These are phyloP conservation scores for Debaryomyces robertsiae DNA, from an alignment of 1,139 yeast genomes.

Conservation along the genomic window DNA sequence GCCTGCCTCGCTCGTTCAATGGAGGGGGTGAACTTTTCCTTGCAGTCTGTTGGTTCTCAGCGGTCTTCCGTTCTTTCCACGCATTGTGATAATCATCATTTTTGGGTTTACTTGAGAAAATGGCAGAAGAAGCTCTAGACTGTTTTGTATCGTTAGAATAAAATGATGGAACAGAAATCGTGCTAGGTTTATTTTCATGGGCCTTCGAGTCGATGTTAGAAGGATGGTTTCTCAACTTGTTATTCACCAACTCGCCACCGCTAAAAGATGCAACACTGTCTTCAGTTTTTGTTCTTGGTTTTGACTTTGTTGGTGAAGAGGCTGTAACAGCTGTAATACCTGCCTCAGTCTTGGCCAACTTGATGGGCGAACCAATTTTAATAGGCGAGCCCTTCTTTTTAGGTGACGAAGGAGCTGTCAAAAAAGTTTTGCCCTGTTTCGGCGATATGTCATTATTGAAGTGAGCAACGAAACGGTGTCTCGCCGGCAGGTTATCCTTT, in stretches of 20 bases:
- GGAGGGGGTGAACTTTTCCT: conserved; percentile 1
- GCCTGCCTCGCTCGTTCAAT: conserved; percentile 66
- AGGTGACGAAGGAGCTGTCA: conserved; percentile 2
- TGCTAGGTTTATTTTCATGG: conserved; percentile 22
- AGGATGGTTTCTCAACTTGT: conserved; percentile 26
- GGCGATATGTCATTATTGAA: conserved; percentile 5
- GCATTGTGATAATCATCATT: conserved; percentile 8
- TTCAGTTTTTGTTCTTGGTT: conserved; percentile 1
- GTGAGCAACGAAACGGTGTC: too few species aligned
- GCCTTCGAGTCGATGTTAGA: conserved; percentile 7
- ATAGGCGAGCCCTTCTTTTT: conserved; percentile 32
- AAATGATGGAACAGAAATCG: conserved; percentile 35
- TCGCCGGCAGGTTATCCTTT: neutral
- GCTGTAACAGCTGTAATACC: conserved; percentile 21
- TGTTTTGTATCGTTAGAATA: conserved; percentile 21
- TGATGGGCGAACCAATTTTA: conserved; percentile 45
- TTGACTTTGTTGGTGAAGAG: conserved; percentile 13
- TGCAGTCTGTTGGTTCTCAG: neutral
- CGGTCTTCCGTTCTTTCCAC: conserved; percentile 7
- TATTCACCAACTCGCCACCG: conserved; percentile 26
- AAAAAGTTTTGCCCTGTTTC: conserved; percentile 8
- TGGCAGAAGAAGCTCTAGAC: conserved; percentile 21
- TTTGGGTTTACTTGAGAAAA: conserved; percentile 13
- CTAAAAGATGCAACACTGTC: conserved; percentile 14
- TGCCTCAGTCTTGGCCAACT: conserved; percentile 34